Base-by-base conservation (phyloP, 164 flowering plant genomes). In the Brasenia schreberi region DNA sequence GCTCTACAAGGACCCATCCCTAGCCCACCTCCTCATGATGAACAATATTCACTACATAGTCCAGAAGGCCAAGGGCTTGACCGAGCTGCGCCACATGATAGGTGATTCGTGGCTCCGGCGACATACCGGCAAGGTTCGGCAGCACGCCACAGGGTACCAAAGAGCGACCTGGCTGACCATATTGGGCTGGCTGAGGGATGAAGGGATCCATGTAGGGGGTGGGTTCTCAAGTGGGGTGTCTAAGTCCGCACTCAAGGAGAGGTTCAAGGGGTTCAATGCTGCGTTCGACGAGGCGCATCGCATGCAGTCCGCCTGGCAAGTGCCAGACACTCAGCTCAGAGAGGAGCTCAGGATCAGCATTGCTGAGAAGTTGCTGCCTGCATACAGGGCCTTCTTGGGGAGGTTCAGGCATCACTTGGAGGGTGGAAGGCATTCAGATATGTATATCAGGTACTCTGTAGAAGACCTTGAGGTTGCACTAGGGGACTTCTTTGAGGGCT, bases 21-120 rank as follows among this genome's bases (percentile, higher is more conserved):
- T 91, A 63, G 77, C 82, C 7, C 92, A 83, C 65, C 65, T 94
- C 58, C 91, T 94, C 65, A 74, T 85, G 66, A 89, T 94, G 97
- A 94, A 94, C 77, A 91, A 94, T 68, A 74, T 87, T 5, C 95
- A 85, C 60, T 89, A 94, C 67, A 89, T 88, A 33, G 89, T 91
- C 65, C 88, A 89, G 63, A 89, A 89, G 80, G 79, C 74, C 4
- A 89, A 82, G 73, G 87, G 87, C 43, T 86, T 92, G 0, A 82
- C 83, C 0, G 96, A 89, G 67, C 75, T 94, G 65, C 73, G 84
- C 23, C 88, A 88, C 69, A 81, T 91, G 89, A 85, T 91, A 19
- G 96, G 90, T 9, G 96, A 85, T 63, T 80, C 73, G 67, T 88
- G 82, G 68, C 67, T 89, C 66, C 89, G 49, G 77, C 89, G 76